Evolutionary conservation across 2,329 filamentous ascomycete species (phyloP).

Genomic region (Xylaria sp.): DNA sequence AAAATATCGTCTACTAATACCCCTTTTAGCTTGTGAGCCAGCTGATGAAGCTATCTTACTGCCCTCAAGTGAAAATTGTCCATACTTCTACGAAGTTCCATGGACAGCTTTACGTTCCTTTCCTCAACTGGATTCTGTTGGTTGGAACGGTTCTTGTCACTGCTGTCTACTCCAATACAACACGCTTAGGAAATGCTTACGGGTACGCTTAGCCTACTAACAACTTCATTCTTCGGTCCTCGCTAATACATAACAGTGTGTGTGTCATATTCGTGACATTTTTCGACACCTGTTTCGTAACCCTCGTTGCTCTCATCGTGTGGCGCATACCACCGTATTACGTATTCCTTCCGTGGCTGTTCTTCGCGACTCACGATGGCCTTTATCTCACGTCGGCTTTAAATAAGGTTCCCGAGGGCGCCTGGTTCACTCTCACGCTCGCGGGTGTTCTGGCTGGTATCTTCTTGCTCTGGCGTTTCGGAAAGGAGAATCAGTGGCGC

Average conservation of each 20-base stretch:
- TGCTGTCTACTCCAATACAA: conserved; percentile 73
- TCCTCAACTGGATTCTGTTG: conserved; percentile 82
- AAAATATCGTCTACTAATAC: conserved; percentile 23
- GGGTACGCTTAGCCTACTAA: conserved; percentile 53
- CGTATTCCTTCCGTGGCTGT: conserved; percentile 71
- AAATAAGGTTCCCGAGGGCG: conserved; percentile 78
- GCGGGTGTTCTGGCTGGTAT: conserved; percentile 70
- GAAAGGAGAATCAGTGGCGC: conserved; percentile 81
- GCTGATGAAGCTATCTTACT: conserved; percentile 76
- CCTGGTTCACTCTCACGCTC: conserved; percentile 80
- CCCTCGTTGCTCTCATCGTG: conserved; percentile 76
- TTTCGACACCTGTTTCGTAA: conserved; percentile 79
- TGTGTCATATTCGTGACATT: conserved; percentile 85
- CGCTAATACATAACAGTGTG: conserved; percentile 53
- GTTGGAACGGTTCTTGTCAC: conserved; percentile 79
- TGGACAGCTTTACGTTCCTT: conserved; percentile 80
- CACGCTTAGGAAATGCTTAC: conserved; percentile 77
- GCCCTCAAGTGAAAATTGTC: conserved; percentile 78
- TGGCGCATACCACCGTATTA: conserved; percentile 72
- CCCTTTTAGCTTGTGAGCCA: conserved; percentile 47
- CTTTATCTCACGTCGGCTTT: conserved; percentile 76
- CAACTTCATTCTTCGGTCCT: neutral
- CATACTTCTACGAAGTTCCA: conserved; percentile 78
- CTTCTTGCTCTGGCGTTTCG: conserved; percentile 81
- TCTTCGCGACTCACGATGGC: conserved; percentile 74